A percentile compares a stretch with the other conserved stretches of the same genome.
Conservation (phyloP, 257 asterid species). For the Pogostemon cablin region DNA sequence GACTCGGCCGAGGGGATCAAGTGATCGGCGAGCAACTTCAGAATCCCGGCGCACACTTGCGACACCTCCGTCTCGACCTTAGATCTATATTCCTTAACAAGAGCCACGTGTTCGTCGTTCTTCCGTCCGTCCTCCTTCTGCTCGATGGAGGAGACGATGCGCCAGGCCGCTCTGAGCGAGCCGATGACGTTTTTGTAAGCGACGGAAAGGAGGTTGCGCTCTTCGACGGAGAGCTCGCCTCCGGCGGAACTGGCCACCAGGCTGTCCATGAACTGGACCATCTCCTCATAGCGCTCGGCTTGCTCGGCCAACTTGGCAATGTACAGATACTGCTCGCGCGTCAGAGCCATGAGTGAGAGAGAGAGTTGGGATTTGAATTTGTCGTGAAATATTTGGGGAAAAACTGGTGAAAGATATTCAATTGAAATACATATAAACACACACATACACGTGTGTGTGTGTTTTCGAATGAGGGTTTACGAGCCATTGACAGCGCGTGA, state of each 20-base stretch:
- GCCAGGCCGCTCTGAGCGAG: slow-evolving; percentile 69
- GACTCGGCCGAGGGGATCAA: slow-evolving; percentile 53
- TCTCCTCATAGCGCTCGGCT: slow-evolving; percentile 72
- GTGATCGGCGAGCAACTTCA: slow-evolving; percentile 41
- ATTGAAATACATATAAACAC: slow-evolving; percentile 16
- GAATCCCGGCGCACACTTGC: slow-evolving; percentile 56
- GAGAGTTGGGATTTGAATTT: background rate
- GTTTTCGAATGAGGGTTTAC: slow-evolving; percentile 9
- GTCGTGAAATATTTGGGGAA: slow-evolving; percentile 19
- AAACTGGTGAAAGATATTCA: background rate
- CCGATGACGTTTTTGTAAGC: slow-evolving; percentile 72
- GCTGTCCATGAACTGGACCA: slow-evolving; percentile 62
- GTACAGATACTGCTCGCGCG: slow-evolving; percentile 62
- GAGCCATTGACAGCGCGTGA: slow-evolving; percentile 32
- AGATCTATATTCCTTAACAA: slow-evolving; percentile 64
- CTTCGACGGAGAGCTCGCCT: slow-evolving; percentile 60
- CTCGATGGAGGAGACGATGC: slow-evolving; percentile 60
- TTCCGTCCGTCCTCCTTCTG: slow-evolving; percentile 66
- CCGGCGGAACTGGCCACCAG: slow-evolving; percentile 46
- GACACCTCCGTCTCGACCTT: slow-evolving; percentile 57
- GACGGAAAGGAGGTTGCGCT: slow-evolving; percentile 63
- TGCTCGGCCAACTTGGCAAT: slow-evolving; percentile 60
- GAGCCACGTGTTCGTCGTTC: slow-evolving; percentile 60
- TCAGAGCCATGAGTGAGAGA: slow-evolving; percentile 35
- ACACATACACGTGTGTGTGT: background rate